These are phyloP conservation scores for Dendryphion nanum DNA, from an alignment of 2,329 filamentous ascomycete species.

Conservation along the genomic window DNA sequence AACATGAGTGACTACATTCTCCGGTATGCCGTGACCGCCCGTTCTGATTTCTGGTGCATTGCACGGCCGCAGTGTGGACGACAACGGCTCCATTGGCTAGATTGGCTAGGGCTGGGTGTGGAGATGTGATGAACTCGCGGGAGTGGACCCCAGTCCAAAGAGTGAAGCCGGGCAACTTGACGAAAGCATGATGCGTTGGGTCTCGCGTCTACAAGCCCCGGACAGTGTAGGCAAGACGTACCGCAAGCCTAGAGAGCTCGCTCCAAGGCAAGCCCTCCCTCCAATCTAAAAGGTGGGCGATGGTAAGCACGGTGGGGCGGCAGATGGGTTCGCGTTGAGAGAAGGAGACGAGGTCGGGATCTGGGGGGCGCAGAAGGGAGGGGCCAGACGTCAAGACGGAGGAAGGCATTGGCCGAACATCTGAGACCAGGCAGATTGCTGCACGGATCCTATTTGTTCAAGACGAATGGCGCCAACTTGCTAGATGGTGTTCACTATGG, in stretches of 20 bases:
- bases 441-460: constrained; percentile 6
- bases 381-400: constrained; percentile 2
- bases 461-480: constrained; percentile 3
- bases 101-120: constrained; percentile 1
- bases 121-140: too few relatives aligned
- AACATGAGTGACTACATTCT: constrained; percentile 6
- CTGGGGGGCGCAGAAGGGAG: constrained; percentile 3
- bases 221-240: background rate
- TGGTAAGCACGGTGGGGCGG: constrained; percentile 2
- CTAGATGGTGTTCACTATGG: constrained; percentile 4
- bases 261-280: too few relatives aligned
- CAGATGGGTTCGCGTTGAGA: constrained; percentile 2
- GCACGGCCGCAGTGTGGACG: constrained; percentile 2
- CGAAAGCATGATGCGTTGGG: too few relatives aligned
- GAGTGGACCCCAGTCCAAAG: too few relatives aligned
- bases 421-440: constrained; percentile 9
- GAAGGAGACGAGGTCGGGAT: constrained; percentile 5
- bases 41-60: constrained; percentile 15
- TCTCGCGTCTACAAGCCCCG: too few relatives aligned
- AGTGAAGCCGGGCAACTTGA: too few relatives aligned
- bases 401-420: constrained; percentile 6
- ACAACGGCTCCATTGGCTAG: constrained; percentile 3
- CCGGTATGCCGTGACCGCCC: constrained; percentile 16
- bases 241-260: too few relatives aligned
- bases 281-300: too few relatives aligned